phyloP scores from a whole-genome alignment of 192 early-diverging fungal genomes.

The Backusella tarrabulga region DNA sequence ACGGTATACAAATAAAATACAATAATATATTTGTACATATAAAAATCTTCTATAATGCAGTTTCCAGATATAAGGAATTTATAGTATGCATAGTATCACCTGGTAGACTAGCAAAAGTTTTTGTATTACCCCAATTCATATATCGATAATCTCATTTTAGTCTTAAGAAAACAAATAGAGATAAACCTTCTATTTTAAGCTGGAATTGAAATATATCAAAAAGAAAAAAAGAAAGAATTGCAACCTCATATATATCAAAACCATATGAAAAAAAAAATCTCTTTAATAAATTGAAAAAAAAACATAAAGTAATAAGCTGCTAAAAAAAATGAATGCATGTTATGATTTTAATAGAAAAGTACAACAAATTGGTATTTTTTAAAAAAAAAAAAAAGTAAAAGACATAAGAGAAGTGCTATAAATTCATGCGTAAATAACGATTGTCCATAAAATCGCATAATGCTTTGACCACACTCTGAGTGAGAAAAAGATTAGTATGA shows the following conservation, averaged over 20 bases:
- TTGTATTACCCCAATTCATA: not conserved
- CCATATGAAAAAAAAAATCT: not conserved
- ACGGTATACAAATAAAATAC: not conserved
- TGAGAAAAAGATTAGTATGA: not conserved
- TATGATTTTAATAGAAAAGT: not conserved
- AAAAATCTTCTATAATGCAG: not conserved
- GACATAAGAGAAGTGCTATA: not conserved
- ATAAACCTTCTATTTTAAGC: not conserved
- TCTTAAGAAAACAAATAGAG: not conserved
- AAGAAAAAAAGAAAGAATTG: too few species aligned
- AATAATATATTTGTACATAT: not conserved
- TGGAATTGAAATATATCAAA: not conserved
- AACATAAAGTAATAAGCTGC: not conserved
- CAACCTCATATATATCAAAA: not conserved
- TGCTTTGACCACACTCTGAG: not conserved
- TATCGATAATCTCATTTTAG: not conserved
- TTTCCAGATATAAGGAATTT: slow-evolving; percentile 1
- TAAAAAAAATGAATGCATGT: not conserved
- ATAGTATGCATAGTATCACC: not conserved
- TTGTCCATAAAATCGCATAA: slow-evolving; percentile 1
- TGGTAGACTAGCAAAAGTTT: not conserved
- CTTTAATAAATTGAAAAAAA: not conserved
- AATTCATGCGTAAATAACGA: not conserved
- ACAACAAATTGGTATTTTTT: not conserved
- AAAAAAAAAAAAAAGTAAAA: not conserved